Base-by-base conservation (phyloP, 768 basidiomycete genomes). In the Pleurotus cornucopiae region DNA sequence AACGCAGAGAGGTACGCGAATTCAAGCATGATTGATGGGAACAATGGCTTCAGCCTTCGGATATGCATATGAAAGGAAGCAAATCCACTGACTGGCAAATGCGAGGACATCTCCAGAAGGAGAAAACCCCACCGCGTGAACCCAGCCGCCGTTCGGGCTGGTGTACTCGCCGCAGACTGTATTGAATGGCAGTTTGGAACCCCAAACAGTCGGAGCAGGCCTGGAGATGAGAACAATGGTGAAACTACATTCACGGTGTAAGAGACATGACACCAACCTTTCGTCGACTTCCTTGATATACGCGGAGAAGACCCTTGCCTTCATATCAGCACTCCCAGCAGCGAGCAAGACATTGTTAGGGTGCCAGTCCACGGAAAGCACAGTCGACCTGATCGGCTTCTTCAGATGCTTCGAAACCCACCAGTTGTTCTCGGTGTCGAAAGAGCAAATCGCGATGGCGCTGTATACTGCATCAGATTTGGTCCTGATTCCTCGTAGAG, bases 201-300 rank as follows among this genome's bases (percentile, higher is more conserved):
- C 97, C 97, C 97, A 99, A 1, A 94, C 86, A 20, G 89, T 86
- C 2, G 94, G 83, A 40, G 85, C 76, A 16, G 96, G 97, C 66
- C 95, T 96, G 60, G 3, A 56, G 45, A 45, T 14, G 41, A 52
- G 9, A 16, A 54, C 37, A 43, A 63, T 45, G 64, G 54, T 37
- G 49, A 40, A 34, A 34, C 9, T 2, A 11, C 30, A 9, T 34
- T 34, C 30, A 34, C 11, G 11, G 53, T 47, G 12, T 26, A 23
- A 25, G 11, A 49, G 53, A 56, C 34, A n/a, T 49, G 20, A 5
- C 21, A 66, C 77, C 60, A 61, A 89, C 96, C 86, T 90, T 65
- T 91, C 85, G 67, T 99, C 97, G 18, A 98, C 86, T 63, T 97
- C 97, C 77, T 99, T 99, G 76, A 98, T 95, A 71, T 93, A 98